phyloP scores from a whole-genome alignment of 257 asterid genomes.

The Plectranthus barbatus region DNA sequence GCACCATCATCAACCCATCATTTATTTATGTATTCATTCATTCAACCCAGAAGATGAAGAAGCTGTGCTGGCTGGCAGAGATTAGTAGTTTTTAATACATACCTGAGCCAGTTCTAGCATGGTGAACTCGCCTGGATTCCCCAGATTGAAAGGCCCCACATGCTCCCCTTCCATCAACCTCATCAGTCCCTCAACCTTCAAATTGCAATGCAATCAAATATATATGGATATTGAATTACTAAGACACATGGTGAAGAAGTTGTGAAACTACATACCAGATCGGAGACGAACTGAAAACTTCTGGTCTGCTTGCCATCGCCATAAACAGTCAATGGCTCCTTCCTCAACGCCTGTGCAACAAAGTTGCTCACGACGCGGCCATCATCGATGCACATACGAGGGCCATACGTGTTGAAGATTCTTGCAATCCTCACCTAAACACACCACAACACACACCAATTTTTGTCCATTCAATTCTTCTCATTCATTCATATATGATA shows the following conservation, averaged over 20 bases:
- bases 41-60: too few species aligned
- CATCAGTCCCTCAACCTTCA: constrained; percentile 86
- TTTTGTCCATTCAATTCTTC: too few species aligned
- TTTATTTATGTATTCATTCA: background rate
- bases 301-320: constrained; percentile 98
- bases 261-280: constrained; percentile 39
- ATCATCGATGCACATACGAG: too few species aligned
- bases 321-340: constrained; percentile 87
- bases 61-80: too few species aligned
- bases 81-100: too few species aligned
- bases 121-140: constrained; percentile 96
- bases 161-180: constrained; percentile 99
- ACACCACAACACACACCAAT: too few species aligned
- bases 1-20: constrained; percentile 5
- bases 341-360: constrained; percentile 98
- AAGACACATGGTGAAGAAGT: too few species aligned
- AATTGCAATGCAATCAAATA: too few species aligned
- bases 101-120: constrained; percentile 99
- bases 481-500: background rate
- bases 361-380: too few species aligned
- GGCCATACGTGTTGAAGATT: constrained; percentile 95
- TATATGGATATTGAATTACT: too few species aligned
- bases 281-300: constrained; percentile 93
- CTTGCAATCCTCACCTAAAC: constrained; percentile 89
- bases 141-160: constrained; percentile 95